Evolutionary conservation across 805 yeast species (phyloP), one percentile per base, ranked within the genome.

Genomic region (Danielia reshetovae): DNA sequence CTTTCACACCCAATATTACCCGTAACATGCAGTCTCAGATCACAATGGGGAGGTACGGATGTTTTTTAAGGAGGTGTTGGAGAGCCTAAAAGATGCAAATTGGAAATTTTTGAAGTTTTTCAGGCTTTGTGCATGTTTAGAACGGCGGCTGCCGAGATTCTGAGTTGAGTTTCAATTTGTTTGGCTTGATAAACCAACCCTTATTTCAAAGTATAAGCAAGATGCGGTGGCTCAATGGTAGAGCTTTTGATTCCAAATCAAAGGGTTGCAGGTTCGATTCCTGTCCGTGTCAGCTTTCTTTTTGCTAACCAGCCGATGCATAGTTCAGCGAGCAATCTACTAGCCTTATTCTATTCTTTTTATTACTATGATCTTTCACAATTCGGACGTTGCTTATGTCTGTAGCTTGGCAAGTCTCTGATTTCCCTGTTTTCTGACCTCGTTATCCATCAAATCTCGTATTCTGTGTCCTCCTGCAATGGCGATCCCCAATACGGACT

Each of bases 391-490:
- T n/a, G n/a, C n/a, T n/a, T n/a, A n/a, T n/a, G 43, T 18, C n/a
- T 22, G 17, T 27, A 68, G 49, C 45, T 74, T 74, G 10, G 73
- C 61, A 30, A 75, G 57, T 42, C 83, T 65, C 38, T 70, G 68
- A 42, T 74, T 71, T 4, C 95, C 95, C 45, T 82, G 86, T 40
- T 68, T 71, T 50, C 96, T 76, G 4, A 93, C 83, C 53, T 83
- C 86, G 30, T 72, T 70, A 51, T 90, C 96, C 96, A 90, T 87
- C 35, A 85, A 61, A 26, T 85, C 86, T 54, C 88, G 77, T 9
- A 90, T 65, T 48, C 85, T 70, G 51, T 85, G 90, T 36, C 90
- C 78, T 7, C 97, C 98, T 13, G 89, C 84, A 30, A 89, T 77
- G 2, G 93, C 95, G 32, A 88, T 73, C 7, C 85, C 85, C 48